Evolutionary conservation across 495 filamentous ascomycete species (phyloP).

Genomic region (Daldinia loculata): DNA sequence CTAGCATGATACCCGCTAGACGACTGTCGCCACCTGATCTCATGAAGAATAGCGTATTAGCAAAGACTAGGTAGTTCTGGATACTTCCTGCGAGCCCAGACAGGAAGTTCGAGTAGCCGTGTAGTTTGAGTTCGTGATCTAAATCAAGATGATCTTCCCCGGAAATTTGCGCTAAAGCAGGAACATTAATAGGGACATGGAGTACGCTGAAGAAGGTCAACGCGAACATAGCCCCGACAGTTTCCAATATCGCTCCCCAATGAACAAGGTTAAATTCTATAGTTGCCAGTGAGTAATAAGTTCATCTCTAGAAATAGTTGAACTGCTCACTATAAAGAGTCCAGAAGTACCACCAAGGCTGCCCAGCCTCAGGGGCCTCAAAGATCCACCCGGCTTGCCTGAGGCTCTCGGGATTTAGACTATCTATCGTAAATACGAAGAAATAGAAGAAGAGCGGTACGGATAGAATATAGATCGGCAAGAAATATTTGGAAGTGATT

Average conservation of each 20-base stretch:
- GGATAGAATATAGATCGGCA: constrained; percentile 84
- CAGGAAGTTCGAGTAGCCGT: constrained; percentile 90
- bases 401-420: constrained; percentile 68
- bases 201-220: constrained; percentile 97
- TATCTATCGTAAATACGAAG: constrained; percentile 71
- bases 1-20: constrained; percentile 86
- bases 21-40: constrained; percentile 87
- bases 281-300: constrained; percentile 39
- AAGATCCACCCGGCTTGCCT: constrained; percentile 88
- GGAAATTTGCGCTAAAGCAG: constrained; percentile 85
- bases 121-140: constrained; percentile 89
- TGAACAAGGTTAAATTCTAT: constrained; percentile 77
- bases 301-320: not conserved
- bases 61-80: constrained; percentile 97
- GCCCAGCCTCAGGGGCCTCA: constrained; percentile 77
- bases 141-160: constrained; percentile 92
- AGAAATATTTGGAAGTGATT: constrained; percentile 79
- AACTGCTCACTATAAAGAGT: constrained; percentile 79
- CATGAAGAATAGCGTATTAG: constrained; percentile 95
- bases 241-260: constrained; percentile 80
- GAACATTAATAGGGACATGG: constrained; percentile 97
- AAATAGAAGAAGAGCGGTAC: constrained; percentile 86
- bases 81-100: constrained; percentile 89
- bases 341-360: constrained; percentile 98
- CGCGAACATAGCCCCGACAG: constrained; percentile 94